phyloP scores from a whole-genome alignment of 805 yeast species.

The Yamadazyma paraphyllophila region DNA sequence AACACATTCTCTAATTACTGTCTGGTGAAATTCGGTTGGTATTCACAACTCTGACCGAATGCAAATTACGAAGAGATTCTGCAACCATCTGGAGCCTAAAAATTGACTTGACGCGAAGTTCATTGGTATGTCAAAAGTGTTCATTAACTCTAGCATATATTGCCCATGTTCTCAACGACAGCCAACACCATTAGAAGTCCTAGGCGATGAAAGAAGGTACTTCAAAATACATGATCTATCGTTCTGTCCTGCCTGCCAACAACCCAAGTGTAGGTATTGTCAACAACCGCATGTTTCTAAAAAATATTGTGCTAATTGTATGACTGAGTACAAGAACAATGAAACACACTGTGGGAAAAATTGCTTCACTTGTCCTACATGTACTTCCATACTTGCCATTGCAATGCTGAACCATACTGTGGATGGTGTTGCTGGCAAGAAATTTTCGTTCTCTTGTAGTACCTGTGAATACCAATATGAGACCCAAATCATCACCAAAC shows the following conservation, averaged over 20 bases:
- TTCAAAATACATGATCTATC: constrained; percentile 19
- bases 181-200: background rate
- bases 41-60: no score
- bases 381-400: constrained; percentile 27
- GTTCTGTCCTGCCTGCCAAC: constrained; percentile 39
- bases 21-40: no score
- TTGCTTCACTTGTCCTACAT: constrained; percentile 40
- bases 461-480: constrained; percentile 32
- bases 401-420: constrained; percentile 14
- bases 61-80: background rate
- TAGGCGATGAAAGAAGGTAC: background rate
- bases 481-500: constrained; percentile 39
- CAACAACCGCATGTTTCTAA: constrained; percentile 22
- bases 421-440: constrained; percentile 25
- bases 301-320: constrained; percentile 39
- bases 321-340: constrained; percentile 27
- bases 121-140: constrained; percentile 21
- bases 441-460: constrained; percentile 39
- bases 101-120: background rate
- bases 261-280: constrained; percentile 27
- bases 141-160: constrained; percentile 20
- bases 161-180: constrained; percentile 15
- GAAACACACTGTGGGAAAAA: constrained; percentile 30
- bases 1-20: no score
- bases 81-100: background rate